Conservation (phyloP, 1,284 basidiomycete genomes). For the Moesziomyces antarcticus region DNA sequence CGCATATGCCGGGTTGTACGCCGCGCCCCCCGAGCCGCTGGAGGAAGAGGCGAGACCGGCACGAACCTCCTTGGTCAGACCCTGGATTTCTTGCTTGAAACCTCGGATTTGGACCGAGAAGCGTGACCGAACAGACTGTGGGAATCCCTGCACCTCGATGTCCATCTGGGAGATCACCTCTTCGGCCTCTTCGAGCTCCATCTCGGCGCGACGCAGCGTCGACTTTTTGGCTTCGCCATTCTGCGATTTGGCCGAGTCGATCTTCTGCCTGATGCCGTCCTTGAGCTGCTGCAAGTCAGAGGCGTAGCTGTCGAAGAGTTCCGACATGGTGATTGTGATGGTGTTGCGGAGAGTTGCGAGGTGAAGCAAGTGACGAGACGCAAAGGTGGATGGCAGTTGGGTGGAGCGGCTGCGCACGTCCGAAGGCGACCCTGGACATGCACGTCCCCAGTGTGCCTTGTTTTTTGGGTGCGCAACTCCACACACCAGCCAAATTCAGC, state of each 20-base stretch:
- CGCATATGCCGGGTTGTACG: conserved; percentile 29
- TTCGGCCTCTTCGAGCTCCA: conserved; percentile 97
- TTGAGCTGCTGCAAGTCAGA: conserved; percentile 63
- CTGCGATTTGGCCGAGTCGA: conserved; percentile 40
- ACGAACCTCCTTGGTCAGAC: conserved; percentile 46
- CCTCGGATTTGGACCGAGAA: conserved; percentile 55
- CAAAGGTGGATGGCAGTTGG: not conserved
- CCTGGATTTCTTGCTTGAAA: conserved; percentile 53
- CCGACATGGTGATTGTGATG: conserved; percentile 53
- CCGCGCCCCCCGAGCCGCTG: conserved; percentile 9
- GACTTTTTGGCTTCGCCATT: conserved; percentile 80
- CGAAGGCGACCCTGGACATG: conserved; percentile 1
- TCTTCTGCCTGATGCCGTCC: conserved; percentile 49
- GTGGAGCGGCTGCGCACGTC: not conserved
- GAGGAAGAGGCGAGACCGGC: conserved; percentile 22
- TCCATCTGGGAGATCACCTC: conserved; percentile 98
- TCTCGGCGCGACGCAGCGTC: conserved; percentile 84
- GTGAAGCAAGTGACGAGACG: not conserved
- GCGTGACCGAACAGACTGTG: conserved; percentile 71
- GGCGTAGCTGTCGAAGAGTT: conserved; percentile 66
- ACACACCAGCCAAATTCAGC: not conserved
- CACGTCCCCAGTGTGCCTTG: conserved; percentile 1
- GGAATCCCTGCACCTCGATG: conserved; percentile 96
- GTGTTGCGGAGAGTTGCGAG: not conserved
- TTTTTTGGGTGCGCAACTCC: not conserved